phyloP scores from a whole-genome alignment of 257 asterid genomes.

The Mentha longifolia region DNA sequence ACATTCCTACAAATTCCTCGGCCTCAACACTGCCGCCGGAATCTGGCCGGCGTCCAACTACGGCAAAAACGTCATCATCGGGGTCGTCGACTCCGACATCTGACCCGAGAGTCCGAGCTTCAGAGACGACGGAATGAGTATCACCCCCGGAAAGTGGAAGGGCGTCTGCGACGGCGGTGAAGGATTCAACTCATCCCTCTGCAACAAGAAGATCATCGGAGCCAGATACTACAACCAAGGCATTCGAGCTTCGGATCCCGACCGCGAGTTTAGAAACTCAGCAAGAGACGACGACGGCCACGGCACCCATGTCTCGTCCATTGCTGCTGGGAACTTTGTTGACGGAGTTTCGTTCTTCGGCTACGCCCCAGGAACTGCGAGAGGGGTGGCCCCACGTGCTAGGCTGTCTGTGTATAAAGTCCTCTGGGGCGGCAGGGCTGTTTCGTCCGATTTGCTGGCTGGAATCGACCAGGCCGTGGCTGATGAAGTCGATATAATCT shows the following conservation, averaged over 20 bases:
- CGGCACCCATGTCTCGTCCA: slow-evolving; percentile 36
- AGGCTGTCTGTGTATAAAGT: slow-evolving; percentile 31
- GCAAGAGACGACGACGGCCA: slow-evolving; percentile 31
- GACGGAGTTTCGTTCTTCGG: slow-evolving; percentile 30
- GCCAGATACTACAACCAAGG: slow-evolving; percentile 32
- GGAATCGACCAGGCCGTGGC: slow-evolving; percentile 46
- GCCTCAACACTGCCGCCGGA: slow-evolving; percentile 18
- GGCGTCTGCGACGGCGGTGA: slow-evolving; percentile 34
- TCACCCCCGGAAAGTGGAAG: slow-evolving; percentile 29
- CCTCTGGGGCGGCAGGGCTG: neutral
- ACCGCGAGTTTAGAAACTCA: neutral
- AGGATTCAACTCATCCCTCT: slow-evolving; percentile 32
- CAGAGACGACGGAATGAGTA: slow-evolving; percentile 28
- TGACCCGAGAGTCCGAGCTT: slow-evolving; percentile 43
- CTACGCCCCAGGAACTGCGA: slow-evolving; percentile 28
- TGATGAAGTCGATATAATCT: slow-evolving; percentile 44
- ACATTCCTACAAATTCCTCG: slow-evolving; percentile 29
- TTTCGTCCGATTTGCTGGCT: slow-evolving; percentile 32
- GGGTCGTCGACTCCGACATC: slow-evolving; percentile 28
- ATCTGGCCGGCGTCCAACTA: slow-evolving; percentile 24
- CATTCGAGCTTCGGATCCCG: neutral
- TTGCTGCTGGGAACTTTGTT: slow-evolving; percentile 31
- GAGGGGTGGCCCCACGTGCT: slow-evolving; percentile 35
- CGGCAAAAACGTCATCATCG: slow-evolving; percentile 37
- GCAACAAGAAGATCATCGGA: slow-evolving; percentile 40